These are phyloP conservation scores for Ustilago xerochloae DNA, from an alignment of 1,284 basidiomycete species.

Conservation along the genomic window DNA sequence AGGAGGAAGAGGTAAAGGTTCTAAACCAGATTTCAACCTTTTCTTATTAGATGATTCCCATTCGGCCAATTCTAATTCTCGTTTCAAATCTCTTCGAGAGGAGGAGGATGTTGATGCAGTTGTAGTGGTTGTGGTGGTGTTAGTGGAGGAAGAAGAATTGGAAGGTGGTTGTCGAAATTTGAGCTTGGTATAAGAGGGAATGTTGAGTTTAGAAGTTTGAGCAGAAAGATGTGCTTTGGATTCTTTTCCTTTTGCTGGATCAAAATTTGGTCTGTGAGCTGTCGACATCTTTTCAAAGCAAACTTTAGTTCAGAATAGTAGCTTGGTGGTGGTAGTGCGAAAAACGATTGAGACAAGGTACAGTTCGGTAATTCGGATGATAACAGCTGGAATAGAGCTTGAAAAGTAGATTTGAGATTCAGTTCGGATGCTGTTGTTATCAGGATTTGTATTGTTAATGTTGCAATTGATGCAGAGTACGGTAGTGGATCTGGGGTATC, in stretches of 20 bases:
- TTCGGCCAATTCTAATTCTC: slow-evolving; percentile 56
- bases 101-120: background rate
- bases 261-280: slow-evolving; percentile 65
- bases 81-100: slow-evolving; percentile 52
- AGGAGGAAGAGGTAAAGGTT: background rate
- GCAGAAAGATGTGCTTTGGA: slow-evolving; percentile 50
- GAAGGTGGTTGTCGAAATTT: slow-evolving; percentile 62
- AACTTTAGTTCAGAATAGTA: no score
- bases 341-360: background rate
- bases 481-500: background rate
- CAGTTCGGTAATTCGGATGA: background rate
- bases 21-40: slow-evolving; percentile 12
- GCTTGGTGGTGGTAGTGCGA: background rate
- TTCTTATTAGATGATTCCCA: slow-evolving; percentile 40
- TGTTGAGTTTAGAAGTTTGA: slow-evolving; percentile 18
- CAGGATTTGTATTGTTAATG: no score
- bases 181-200: slow-evolving; percentile 61
- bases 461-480: no score
- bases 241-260: slow-evolving; percentile 54
- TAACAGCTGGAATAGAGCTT: no score
- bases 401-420: no score
- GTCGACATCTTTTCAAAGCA: slow-evolving; percentile 54
- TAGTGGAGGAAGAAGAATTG: background rate
- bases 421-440: no score
- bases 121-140: no score